Evolutionary conservation across 345 rosid genomes (phyloP), one percentile per base, ranked within the genome.

Genomic region (Melastoma malabathricum): DNA sequence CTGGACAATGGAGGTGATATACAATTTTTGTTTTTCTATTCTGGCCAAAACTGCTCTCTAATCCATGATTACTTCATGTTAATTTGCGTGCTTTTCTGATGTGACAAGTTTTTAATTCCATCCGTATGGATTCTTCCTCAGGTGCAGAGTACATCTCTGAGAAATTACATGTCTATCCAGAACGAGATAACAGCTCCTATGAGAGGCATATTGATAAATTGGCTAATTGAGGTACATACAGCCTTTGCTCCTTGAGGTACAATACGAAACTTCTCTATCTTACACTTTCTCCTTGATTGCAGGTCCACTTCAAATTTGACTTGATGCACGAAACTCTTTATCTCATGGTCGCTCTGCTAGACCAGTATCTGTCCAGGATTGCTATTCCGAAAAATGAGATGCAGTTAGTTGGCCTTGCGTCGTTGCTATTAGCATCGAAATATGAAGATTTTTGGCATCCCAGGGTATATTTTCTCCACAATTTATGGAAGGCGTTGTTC

Each of bases 361-460:
- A 92, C 60, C 79, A 64, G 41, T 92, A 77, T 59, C 96, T 92
- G 57, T 87, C 93, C 39, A 77, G 80, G 76, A 87, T 80, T 16
- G 53, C 78, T 53, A 70, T 87, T 29, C 71, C 70, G 73, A 87
- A 74, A 72, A 80, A 63, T 43, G 93, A 87, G 66, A 66, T 92
- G 87, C 98, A 92, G 70, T 62, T 92, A 72, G 79, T 84, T 67
- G 98, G 96, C 68, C 93, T 92, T 56, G 77, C 95, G 48, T 65
- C 93, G 5, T 74, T 92, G 45, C 65, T 92, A 71, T 61, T 87
- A 57, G 94, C 98, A 65, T 92, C 96, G 31, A 92, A 92, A 60
- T 90, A 86, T 50, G 98, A 92, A 63, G 98, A 92, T 65, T 92
- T 75, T 53, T 82, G 98, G 98, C 96, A 86, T 74, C 98, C 98